A percentile compares a stretch with the other conserved stretches of the same genome.
phyloP scores from a whole-genome alignment of 441 rosid genomes.

The Mallotus repandus region DNA sequence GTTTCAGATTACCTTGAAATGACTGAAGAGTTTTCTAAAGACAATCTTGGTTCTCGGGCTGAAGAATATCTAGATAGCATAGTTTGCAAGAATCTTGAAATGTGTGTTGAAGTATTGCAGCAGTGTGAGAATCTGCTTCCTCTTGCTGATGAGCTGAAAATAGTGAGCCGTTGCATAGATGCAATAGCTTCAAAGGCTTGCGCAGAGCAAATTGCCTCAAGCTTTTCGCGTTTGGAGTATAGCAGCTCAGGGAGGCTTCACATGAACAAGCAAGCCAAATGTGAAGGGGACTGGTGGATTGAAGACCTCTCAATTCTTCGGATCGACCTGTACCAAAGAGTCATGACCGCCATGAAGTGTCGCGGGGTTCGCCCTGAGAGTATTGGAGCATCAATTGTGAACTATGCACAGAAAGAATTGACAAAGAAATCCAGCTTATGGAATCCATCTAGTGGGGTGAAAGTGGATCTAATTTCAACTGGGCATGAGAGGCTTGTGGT shows the following conservation, averaged over 20 bases:
- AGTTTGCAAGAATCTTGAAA: constrained; percentile 84
- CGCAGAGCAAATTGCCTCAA: constrained; percentile 93
- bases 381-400: constrained; percentile 81
- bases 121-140: constrained; percentile 88
- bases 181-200: constrained; percentile 94
- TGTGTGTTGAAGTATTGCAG: constrained; percentile 85
- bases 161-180: constrained; percentile 77
- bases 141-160: constrained; percentile 84
- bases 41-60: constrained; percentile 79
- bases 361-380: constrained; percentile 98
- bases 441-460: constrained; percentile 59
- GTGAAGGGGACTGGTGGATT: constrained; percentile 97
- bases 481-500: constrained; percentile 72
- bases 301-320: constrained; percentile 84
- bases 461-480: constrained; percentile 42
- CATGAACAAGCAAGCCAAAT: constrained; percentile 78
- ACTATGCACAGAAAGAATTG: constrained; percentile 85
- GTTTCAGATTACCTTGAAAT: constrained; percentile 91
- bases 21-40: constrained; percentile 87
- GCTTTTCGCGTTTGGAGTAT: constrained; percentile 92
- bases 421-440: constrained; percentile 70
- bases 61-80: constrained; percentile 86
- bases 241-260: constrained; percentile 99
- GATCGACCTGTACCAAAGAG: constrained; percentile 77
- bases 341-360: constrained; percentile 89